phyloP scores from a whole-genome alignment of 345 rosid genomes.

The Erodium maritimum region DNA sequence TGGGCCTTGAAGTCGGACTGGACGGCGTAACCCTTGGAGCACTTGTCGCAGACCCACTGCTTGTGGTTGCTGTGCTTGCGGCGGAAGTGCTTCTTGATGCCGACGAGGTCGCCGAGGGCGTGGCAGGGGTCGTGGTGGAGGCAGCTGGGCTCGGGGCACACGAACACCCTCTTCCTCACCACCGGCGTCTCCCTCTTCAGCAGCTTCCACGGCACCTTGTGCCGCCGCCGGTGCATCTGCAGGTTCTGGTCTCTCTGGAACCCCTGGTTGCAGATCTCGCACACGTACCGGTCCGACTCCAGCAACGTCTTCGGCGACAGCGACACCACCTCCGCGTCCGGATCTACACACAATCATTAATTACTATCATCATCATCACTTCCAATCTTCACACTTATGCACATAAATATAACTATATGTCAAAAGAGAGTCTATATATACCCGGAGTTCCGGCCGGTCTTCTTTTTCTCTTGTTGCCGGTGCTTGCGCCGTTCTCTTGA shows the following conservation, averaged over 20 bases:
- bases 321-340: slow-evolving; percentile 90
- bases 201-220: slow-evolving; percentile 97
- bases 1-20: slow-evolving; percentile 96
- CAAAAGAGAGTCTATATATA: slow-evolving; percentile 12
- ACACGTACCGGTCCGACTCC: slow-evolving; percentile 87
- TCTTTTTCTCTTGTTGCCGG: slow-evolving; percentile 53
- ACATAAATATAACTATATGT: too few relatives aligned
- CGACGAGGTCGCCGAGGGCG: slow-evolving; percentile 95
- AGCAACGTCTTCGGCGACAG: slow-evolving; percentile 78
- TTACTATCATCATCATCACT: too few relatives aligned
- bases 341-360: slow-evolving; percentile 33
- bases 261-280: slow-evolving; percentile 98
- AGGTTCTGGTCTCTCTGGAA: slow-evolving; percentile 96
- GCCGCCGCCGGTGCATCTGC: slow-evolving; percentile 93
- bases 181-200: slow-evolving; percentile 71
- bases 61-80: slow-evolving; percentile 81
- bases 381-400: neutral
- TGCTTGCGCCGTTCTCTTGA: slow-evolving; percentile 32
- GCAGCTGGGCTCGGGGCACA: slow-evolving; percentile 89
- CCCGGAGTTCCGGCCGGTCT: slow-evolving; percentile 95
- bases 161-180: slow-evolving; percentile 68
- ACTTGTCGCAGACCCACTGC: slow-evolving; percentile 89
- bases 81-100: slow-evolving; percentile 86
- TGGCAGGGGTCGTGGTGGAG: slow-evolving; percentile 91
- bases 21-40: slow-evolving; percentile 94